A percentile compares a stretch with the other conserved stretches of the same genome.
Conservation (phyloP, 2,329 filamentous ascomycete genomes). For the Chalaropsis thielavioides region DNA sequence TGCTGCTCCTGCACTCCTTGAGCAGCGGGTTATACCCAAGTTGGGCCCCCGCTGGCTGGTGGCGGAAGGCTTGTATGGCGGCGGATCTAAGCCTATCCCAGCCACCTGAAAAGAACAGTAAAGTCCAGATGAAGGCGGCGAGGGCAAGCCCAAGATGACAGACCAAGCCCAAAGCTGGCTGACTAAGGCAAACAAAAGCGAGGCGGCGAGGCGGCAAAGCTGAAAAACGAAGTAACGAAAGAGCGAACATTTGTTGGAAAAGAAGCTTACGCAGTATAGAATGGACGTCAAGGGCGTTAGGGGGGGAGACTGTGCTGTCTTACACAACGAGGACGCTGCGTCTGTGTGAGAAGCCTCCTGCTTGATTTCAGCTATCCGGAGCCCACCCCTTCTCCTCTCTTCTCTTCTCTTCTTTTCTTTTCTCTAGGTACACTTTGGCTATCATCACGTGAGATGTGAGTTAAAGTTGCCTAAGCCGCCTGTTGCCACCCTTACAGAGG, state of each 20-base stretch:
- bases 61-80: not conserved
- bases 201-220: not conserved
- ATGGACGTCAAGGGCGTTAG: no score
- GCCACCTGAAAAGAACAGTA: not conserved
- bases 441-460: not conserved
- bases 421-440: not conserved
- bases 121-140: no score
- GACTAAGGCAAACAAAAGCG: not conserved
- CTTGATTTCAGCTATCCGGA: no score
- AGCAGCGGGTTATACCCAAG: not conserved
- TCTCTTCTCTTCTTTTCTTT: no score
- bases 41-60: not conserved
- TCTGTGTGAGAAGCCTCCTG: no score
- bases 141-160: not conserved
- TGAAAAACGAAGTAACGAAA: not conserved
- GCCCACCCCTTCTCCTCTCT: no score
- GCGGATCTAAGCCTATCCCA: constrained; percentile 4
- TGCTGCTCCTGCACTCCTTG: not conserved
- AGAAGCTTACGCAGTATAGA: no score
- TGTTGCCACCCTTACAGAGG: not conserved
- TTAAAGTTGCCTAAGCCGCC: not conserved
- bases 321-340: no score
- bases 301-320: no score
- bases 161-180: not conserved
- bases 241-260: not conserved